phyloP scores from a whole-genome alignment of 495 filamentous ascomycete species.

The Xylaria intraflava region DNA sequence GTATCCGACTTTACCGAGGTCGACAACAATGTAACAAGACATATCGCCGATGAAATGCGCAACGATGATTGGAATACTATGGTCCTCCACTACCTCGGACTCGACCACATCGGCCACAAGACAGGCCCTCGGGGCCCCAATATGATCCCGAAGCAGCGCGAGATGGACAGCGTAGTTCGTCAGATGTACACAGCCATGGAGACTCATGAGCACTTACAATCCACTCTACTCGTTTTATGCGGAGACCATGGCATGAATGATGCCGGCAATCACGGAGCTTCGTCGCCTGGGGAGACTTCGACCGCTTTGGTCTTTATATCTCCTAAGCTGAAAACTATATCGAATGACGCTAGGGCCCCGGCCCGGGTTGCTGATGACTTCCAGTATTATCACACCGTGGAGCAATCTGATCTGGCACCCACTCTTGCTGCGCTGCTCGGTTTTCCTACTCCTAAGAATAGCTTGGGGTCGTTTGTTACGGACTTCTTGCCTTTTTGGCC shows the following conservation, averaged over 20 bases:
- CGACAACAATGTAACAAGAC: conserved; percentile 93
- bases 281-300: conserved; percentile 86
- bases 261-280: conserved; percentile 93
- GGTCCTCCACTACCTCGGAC: conserved; percentile 89
- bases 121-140: conserved; percentile 81
- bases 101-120: conserved; percentile 98
- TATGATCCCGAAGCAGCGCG: conserved; percentile 86
- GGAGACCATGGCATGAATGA: conserved; percentile 99
- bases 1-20: conserved; percentile 98
- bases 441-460: conserved; percentile 88
- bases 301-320: conserved; percentile 88
- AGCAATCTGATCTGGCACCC: conserved; percentile 89
- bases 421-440: conserved; percentile 83
- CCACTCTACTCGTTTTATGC: conserved; percentile 76
- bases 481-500: conserved; percentile 72
- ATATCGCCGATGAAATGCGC: conserved; percentile 68
- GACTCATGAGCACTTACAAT: conserved; percentile 58
- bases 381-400: conserved; percentile 72
- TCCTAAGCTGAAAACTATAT: conserved; percentile 63
- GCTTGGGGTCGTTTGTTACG: conserved; percentile 78
- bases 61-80: conserved; percentile 85
- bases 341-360: conserved; percentile 38
- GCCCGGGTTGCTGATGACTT: conserved; percentile 51
- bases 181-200: conserved; percentile 72
- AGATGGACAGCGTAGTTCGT: conserved; percentile 84